phyloP scores from a whole-genome alignment of 106 monocot species.

The Posidonia australis region DNA sequence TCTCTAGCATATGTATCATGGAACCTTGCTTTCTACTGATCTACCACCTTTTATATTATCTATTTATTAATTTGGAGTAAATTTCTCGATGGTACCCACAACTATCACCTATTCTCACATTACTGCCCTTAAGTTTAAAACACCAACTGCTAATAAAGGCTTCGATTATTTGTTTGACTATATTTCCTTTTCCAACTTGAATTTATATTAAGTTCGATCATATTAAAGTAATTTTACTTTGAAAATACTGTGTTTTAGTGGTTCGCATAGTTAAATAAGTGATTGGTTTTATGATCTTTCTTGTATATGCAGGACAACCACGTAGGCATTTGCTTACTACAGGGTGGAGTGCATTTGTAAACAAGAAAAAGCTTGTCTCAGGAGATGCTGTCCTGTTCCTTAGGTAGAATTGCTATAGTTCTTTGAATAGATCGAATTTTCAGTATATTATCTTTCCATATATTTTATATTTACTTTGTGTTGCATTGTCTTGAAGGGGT shows the following conservation, averaged over 20 bases:
- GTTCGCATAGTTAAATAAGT: no score
- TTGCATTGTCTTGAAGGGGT: conserved; percentile 31
- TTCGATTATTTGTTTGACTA: no score
- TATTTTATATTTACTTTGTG: neutral
- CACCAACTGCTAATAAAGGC: no score
- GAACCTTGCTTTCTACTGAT: no score
- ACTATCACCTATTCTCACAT: no score
- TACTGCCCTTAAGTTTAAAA: no score
- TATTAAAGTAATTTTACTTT: no score
- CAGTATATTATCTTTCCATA: neutral
- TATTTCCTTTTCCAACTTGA: no score
- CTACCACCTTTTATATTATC: neutral
- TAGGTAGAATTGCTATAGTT: conserved; percentile 32
- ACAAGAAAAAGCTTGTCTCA: conserved; percentile 89
- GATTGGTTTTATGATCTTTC: neutral
- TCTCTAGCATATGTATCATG: neutral
- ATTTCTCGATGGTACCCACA: no score
- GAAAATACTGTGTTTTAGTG: no score
- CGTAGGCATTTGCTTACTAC: conserved; percentile 92
- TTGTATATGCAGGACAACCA: conserved; percentile 62
- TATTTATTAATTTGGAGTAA: neutral
- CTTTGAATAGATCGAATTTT: neutral
- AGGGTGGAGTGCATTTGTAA: conserved; percentile 94
- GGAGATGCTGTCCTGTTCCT: conserved; percentile 95
- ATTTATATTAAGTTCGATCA: no score